phyloP scores from a whole-genome alignment of 164 flowering plant genomes.

The Macadamia tetraphylla region DNA sequence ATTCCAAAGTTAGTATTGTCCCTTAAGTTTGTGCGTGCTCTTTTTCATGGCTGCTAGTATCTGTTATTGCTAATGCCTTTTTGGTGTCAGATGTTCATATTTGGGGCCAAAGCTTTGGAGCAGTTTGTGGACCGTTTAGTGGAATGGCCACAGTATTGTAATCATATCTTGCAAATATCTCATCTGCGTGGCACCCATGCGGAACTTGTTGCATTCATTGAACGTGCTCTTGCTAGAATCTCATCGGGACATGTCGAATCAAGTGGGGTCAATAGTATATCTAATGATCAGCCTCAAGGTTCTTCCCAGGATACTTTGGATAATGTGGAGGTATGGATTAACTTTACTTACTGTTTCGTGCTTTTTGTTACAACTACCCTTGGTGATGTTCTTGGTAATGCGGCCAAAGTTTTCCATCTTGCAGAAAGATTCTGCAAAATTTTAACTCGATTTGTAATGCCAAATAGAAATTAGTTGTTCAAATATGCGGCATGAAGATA shows the following conservation, averaged over 20 bases:
- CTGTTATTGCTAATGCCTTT: slow-evolving; percentile 8
- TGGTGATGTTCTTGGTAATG: too few relatives aligned
- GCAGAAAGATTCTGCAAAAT: too few relatives aligned
- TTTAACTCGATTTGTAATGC: too few relatives aligned
- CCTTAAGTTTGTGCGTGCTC: not conserved
- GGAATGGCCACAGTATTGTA: slow-evolving; percentile 99
- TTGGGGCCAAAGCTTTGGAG: slow-evolving; percentile 91
- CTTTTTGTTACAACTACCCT: too few relatives aligned
- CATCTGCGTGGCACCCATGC: slow-evolving; percentile 80
- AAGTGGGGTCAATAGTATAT: slow-evolving; percentile 32
- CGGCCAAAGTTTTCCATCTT: too few relatives aligned
- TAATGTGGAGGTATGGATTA: slow-evolving; percentile 29
- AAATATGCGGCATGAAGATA: too few relatives aligned
- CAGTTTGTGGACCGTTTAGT: slow-evolving; percentile 88
- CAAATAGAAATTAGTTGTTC: too few relatives aligned
- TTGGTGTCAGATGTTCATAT: slow-evolving; percentile 67
- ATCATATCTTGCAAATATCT: slow-evolving; percentile 95
- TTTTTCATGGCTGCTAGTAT: not conserved
- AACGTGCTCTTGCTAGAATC: slow-evolving; percentile 68
- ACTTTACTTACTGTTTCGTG: too few relatives aligned
- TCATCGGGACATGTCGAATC: slow-evolving; percentile 66
- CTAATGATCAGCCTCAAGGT: slow-evolving; percentile 40
- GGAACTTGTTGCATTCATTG: slow-evolving; percentile 79
- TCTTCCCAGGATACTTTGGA: slow-evolving; percentile 23
- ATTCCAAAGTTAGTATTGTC: slow-evolving; percentile 67